Percentiles rank a stretch among this genome's conserved stretches.
phyloP scores from a whole-genome alignment of 2,329 filamentous ascomycete species.

The Calycina marina region DNA sequence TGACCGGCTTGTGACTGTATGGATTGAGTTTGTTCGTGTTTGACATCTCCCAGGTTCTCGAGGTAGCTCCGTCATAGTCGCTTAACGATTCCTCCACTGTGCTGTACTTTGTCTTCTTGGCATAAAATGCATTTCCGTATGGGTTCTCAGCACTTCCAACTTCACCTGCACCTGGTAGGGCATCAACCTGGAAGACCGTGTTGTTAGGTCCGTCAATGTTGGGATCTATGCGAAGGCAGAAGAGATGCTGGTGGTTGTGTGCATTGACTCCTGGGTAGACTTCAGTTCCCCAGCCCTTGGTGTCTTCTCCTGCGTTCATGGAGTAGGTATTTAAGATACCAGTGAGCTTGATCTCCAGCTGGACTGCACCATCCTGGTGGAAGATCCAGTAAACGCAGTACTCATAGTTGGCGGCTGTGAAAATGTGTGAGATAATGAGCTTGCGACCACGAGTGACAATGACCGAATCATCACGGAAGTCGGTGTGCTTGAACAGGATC shows the following conservation, averaged over 20 bases:
- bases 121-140: conserved; percentile 84
- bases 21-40: conserved; percentile 77
- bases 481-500: conserved; percentile 86
- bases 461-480: conserved; percentile 80
- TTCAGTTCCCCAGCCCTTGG: conserved; percentile 77
- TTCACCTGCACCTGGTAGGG: conserved; percentile 52
- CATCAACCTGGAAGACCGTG: conserved; percentile 73
- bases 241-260: conserved; percentile 91
- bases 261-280: conserved; percentile 85
- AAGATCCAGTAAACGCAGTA: conserved; percentile 84
- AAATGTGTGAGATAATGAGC: conserved; percentile 78
- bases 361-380: conserved; percentile 82
- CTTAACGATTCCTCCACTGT: conserved; percentile 55
- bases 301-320: conserved; percentile 67
- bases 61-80: conserved; percentile 69
- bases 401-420: conserved; percentile 93
- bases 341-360: conserved; percentile 82
- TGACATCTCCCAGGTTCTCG: conserved; percentile 78
- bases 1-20: conserved; percentile 69
- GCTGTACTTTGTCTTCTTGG: conserved; percentile 64
- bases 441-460: conserved; percentile 79
- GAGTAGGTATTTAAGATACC: conserved; percentile 87
- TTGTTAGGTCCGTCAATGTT: conserved; percentile 79
- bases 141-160: conserved; percentile 71
- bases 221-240: conserved; percentile 77